Conservation (phyloP, 2,329 filamentous ascomycete genomes). For the Dothideomycetidae sp. region DNA sequence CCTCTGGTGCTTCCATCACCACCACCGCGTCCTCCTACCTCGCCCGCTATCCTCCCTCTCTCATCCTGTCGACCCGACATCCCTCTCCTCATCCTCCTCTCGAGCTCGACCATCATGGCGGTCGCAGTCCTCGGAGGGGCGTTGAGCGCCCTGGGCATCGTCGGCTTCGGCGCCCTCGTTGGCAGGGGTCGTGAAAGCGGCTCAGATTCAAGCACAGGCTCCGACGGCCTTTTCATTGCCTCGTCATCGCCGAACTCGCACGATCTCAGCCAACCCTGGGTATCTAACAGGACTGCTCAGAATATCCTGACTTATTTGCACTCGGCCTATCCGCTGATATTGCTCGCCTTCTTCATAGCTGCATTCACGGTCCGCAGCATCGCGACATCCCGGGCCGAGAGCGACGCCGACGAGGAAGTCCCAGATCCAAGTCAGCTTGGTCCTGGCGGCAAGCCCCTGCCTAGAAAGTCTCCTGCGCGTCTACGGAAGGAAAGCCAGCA, state of each 20-base stretch:
- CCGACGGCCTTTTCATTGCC: neutral
- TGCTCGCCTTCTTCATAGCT: conserved; percentile 49
- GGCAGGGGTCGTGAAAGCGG: neutral
- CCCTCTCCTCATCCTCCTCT: neutral
- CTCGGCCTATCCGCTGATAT: conserved; percentile 47
- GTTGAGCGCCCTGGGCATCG: conserved; percentile 5
- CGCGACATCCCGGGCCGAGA: conserved; percentile 28
- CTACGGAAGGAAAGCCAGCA: conserved; percentile 31
- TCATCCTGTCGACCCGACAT: conserved; percentile 1
- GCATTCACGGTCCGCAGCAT: conserved; percentile 50
- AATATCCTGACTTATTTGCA: conserved; percentile 35
- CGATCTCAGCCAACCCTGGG: conserved; percentile 16
- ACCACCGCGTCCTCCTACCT: neutral
- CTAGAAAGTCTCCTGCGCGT: conserved; percentile 39
- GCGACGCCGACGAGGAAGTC: conserved; percentile 31
- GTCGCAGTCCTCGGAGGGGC: conserved; percentile 7
- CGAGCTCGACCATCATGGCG: conserved; percentile 7
- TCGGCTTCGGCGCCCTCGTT: conserved; percentile 5
- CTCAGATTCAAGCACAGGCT: neutral
- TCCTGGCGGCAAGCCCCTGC: conserved; percentile 80
- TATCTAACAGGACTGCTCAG: conserved; percentile 28
- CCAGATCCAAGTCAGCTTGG: conserved; percentile 42
- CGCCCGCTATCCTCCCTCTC: no score
- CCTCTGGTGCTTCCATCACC: neutral
- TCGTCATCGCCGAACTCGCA: conserved; percentile 5